A percentile compares a stretch with the other conserved stretches of the same genome.
Evolutionary conservation across 805 yeast genomes (phyloP).

Genomic region (Saccharomycopsis oosterbeekiorum): DNA sequence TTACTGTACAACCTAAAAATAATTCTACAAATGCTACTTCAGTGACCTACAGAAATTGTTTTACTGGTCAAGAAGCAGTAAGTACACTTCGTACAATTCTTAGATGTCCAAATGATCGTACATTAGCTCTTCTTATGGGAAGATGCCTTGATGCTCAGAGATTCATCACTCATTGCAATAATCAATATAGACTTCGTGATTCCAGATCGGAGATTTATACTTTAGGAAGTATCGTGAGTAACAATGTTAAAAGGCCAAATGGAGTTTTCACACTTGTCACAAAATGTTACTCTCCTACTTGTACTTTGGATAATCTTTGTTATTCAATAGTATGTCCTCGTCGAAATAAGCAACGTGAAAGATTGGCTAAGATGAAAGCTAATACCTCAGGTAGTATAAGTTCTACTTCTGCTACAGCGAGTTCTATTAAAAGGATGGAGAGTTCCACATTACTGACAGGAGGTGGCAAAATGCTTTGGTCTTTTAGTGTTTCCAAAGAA

Average conservation of each 20-base stretch:
- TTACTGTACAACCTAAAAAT: background rate
- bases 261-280: conserved; percentile 91
- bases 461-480: conserved; percentile 84
- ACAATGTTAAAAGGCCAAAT: conserved; percentile 36
- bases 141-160: conserved; percentile 91
- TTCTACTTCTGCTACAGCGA: conserved; percentile 23
- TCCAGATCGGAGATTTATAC: conserved; percentile 72
- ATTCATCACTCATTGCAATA: conserved; percentile 89
- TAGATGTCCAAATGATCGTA: conserved; percentile 74
- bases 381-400: conserved; percentile 25
- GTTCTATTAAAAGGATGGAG: conserved; percentile 72
- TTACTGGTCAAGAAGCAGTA: conserved; percentile 90
- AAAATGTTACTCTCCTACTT: conserved; percentile 95
- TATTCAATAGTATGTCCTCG: conserved; percentile 96
- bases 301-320: conserved; percentile 79
- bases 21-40: background rate
- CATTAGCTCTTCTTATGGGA: conserved; percentile 79
- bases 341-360: conserved; percentile 88
- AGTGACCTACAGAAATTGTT: conserved; percentile 82
- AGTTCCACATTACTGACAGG: conserved; percentile 59
- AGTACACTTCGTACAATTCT: conserved; percentile 80
- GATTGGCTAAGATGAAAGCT: conserved; percentile 70
- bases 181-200: conserved; percentile 87
- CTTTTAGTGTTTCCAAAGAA: conserved; percentile 76
- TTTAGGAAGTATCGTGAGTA: background rate